Percentiles rank a stretch among this genome's conserved stretches.
Evolutionary conservation across 441 rosid genomes (phyloP).

Genomic region (Mallotus repandus): DNA sequence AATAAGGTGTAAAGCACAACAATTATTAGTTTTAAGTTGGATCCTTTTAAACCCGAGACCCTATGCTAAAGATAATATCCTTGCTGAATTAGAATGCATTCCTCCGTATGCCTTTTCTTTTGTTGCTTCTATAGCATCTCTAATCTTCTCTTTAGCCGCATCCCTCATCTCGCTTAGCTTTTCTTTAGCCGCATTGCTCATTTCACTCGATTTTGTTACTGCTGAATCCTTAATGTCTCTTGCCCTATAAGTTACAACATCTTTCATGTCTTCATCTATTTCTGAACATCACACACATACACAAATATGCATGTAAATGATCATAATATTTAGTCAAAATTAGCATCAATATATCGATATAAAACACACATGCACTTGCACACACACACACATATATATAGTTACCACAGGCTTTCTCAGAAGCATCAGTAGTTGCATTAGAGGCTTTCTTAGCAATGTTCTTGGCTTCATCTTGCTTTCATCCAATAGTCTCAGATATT

Average conservation of each 20-base stretch:
- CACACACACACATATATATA: neutral
- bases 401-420: constrained; percentile 41
- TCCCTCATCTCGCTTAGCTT: no score
- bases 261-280: neutral
- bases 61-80: no score
- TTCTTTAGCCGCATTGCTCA: constrained; percentile 2
- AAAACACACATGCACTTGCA: no score
- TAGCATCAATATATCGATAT: no score
- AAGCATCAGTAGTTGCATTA: constrained; percentile 24
- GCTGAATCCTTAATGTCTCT: constrained; percentile 13
- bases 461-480: constrained; percentile 42
- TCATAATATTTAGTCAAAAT: no score
- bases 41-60: no score
- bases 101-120: constrained; percentile 8
- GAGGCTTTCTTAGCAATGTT: constrained; percentile 22
- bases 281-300: no score
- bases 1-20: no score
- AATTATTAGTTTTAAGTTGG: no score
- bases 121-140: neutral
- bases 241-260: constrained; percentile 30
- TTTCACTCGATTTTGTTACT: constrained; percentile 9
- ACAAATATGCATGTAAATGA: no score
- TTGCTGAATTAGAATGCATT: no score
- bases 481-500: constrained; percentile 42
- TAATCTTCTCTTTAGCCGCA: no score